Percentiles rank a stretch among this genome's conserved stretches.
These are phyloP conservation scores for Ogataea populi-albae DNA, from an alignment of 805 yeast species.

Conservation along the genomic window DNA sequence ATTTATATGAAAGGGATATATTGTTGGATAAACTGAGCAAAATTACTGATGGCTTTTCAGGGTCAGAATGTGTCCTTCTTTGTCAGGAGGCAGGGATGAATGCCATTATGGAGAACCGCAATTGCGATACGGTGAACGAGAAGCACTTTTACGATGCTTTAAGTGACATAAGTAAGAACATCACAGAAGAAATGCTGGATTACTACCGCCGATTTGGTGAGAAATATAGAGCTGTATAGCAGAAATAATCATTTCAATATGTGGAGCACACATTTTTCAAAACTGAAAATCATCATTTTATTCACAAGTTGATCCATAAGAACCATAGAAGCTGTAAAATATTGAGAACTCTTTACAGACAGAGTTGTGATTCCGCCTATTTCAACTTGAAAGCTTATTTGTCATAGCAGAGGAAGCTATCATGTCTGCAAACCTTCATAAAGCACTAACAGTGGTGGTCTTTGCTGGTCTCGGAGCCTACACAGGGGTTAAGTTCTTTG, in stretches of 20 bases:
- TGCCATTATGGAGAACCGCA: slow-evolving; percentile 80
- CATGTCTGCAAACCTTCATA: slow-evolving; percentile 17
- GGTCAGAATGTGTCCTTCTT: slow-evolving; percentile 88
- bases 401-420: too few relatives aligned
- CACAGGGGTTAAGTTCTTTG: slow-evolving; percentile 65
- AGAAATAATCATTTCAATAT: too few relatives aligned
- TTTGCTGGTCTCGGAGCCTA: slow-evolving; percentile 41
- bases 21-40: slow-evolving; percentile 50
- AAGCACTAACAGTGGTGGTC: slow-evolving; percentile 24
- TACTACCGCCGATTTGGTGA: slow-evolving; percentile 62
- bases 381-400: too few relatives aligned
- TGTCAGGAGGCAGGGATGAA: slow-evolving; percentile 95
- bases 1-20: slow-evolving; percentile 42
- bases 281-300: too few relatives aligned
- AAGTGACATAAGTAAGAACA: slow-evolving; percentile 66
- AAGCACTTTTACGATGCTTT: slow-evolving; percentile 67
- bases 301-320: too few relatives aligned
- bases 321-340: too few relatives aligned
- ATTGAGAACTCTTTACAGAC: too few relatives aligned
- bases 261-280: too few relatives aligned
- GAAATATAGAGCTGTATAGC: slow-evolving; percentile 26
- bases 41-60: slow-evolving; percentile 87
- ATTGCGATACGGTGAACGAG: slow-evolving; percentile 50
- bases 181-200: slow-evolving; percentile 79
- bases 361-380: too few relatives aligned